These are phyloP conservation scores for Penicillium alfredii DNA, from an alignment of 495 filamentous ascomycete species.

Conservation along the genomic window DNA sequence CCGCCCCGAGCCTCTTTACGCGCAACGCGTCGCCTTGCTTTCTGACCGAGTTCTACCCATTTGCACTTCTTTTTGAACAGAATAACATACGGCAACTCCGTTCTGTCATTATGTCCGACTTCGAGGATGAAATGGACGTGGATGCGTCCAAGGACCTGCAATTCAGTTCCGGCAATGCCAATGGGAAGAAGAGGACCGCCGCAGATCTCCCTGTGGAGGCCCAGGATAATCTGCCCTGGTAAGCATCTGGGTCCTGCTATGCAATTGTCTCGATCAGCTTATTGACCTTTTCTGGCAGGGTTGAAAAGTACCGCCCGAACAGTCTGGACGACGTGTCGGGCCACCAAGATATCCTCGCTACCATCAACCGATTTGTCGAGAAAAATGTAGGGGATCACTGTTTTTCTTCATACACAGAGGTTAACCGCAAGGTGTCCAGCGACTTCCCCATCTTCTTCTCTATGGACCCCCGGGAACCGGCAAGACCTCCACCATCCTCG, in stretches of 20 bases:
- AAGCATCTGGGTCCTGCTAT: no score
- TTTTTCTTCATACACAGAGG: not conserved
- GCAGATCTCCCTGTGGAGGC: constrained; percentile 92
- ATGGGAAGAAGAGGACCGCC: constrained; percentile 80
- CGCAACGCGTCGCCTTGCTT: constrained; percentile 34
- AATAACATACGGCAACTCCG: not conserved
- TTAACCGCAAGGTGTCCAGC: no score
- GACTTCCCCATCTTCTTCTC: constrained; percentile 92
- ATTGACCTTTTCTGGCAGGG: no score
- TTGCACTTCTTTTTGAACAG: not conserved
- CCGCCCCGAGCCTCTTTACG: constrained; percentile 44
- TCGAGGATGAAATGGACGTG: constrained; percentile 86
- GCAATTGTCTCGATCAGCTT: no score
- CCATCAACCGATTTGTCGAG: constrained; percentile 95
- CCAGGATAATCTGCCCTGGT: constrained; percentile 94
- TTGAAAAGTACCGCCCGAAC: constrained; percentile 95
- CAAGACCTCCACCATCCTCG: constrained; percentile 93
- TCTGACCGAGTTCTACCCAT: constrained; percentile 11
- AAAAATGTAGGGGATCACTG: constrained; percentile 59
- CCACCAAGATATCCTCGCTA: constrained; percentile 95
- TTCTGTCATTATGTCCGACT: constrained; percentile 74
- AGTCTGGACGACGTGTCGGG: constrained; percentile 89
- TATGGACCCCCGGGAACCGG: constrained; percentile 96
- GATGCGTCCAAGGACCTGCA: constrained; percentile 56
- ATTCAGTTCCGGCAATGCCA: constrained; percentile 52